phyloP scores from a whole-genome alignment of 352 stramenopile species.

The Phytophthora aleatoria region DNA sequence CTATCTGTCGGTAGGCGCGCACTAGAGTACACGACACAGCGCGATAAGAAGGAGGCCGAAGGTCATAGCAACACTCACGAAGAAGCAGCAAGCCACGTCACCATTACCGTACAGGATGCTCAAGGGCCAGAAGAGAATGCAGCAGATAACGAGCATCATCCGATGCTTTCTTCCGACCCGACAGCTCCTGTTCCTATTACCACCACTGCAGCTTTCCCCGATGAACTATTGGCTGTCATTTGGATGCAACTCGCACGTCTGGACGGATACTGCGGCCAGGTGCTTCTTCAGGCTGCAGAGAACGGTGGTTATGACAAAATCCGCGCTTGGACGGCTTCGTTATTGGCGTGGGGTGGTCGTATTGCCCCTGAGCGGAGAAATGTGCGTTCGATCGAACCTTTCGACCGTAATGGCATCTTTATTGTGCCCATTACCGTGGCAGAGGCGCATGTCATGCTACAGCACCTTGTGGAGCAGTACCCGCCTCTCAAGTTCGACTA shows the following conservation, averaged over 20 bases:
- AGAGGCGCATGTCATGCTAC: slow-evolving; percentile 58
- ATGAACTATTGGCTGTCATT: slow-evolving; percentile 74
- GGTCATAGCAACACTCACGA: slow-evolving; percentile 6
- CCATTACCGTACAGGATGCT: slow-evolving; percentile 29
- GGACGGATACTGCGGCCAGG: slow-evolving; percentile 84
- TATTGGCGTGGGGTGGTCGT: slow-evolving; percentile 75
- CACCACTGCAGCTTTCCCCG: slow-evolving; percentile 44
- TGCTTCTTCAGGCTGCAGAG: slow-evolving; percentile 78
- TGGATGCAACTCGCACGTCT: slow-evolving; percentile 85
- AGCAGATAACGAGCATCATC: slow-evolving; percentile 25
- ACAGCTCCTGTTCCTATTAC: slow-evolving; percentile 24
- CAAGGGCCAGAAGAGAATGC: slow-evolving; percentile 10
- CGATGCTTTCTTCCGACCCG: slow-evolving; percentile 33
- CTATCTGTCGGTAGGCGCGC: slow-evolving; percentile 68
- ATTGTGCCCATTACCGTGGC: slow-evolving; percentile 68
- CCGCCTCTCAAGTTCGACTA: slow-evolving; percentile 72
- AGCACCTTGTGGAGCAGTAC: slow-evolving; percentile 61
- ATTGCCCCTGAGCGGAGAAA: slow-evolving; percentile 40
- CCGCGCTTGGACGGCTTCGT: slow-evolving; percentile 77
- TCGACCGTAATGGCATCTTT: slow-evolving; percentile 70
- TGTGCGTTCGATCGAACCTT: slow-evolving; percentile 53
- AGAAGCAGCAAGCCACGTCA: slow-evolving; percentile 28
- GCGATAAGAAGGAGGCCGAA: slow-evolving; percentile 26
- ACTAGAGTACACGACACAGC: slow-evolving; percentile 49
- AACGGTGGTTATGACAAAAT: slow-evolving; percentile 78